These are phyloP conservation scores for Lecanoromycetidae sp. DNA, from an alignment of 2,329 filamentous ascomycete genomes.

Conservation along the genomic window DNA sequence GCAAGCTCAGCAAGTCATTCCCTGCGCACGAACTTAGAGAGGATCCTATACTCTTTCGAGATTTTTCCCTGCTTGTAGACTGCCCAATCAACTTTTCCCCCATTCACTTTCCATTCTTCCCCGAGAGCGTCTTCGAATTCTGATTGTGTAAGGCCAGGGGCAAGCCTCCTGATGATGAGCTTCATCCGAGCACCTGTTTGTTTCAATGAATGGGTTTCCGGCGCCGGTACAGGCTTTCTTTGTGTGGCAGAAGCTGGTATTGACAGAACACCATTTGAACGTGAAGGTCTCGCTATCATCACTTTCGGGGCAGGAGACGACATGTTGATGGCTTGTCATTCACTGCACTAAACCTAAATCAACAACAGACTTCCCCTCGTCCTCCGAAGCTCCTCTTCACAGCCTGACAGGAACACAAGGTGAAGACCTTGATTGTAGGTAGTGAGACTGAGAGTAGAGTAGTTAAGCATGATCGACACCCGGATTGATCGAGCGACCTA, in stretches of 20 bases:
- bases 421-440: too few species aligned
- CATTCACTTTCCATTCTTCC: conserved; percentile 67
- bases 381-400: too few species aligned
- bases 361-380: too few species aligned
- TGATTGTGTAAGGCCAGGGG: conserved; percentile 67
- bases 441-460: too few species aligned
- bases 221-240: conserved; percentile 1
- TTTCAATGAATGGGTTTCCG: conserved; percentile 21
- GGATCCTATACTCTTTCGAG: conserved; percentile 58
- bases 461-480: too few species aligned
- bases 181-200: conserved; percentile 57
- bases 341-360: too few species aligned
- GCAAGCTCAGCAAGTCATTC: conserved; percentile 13
- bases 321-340: not conserved
- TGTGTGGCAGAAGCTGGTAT: conserved; percentile 17
- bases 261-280: conserved; percentile 15
- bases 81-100: conserved; percentile 75
- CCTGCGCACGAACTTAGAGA: not conserved
- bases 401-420: too few species aligned
- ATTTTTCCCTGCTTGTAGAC: conserved; percentile 63
- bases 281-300: conserved; percentile 11
- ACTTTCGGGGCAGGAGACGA: conserved; percentile 8
- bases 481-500: too few species aligned
- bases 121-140: conserved; percentile 67
- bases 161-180: conserved; percentile 69